Base-by-base conservation (phyloP, 495 filamentous ascomycete species). In the Annulohypoxylon stygium region DNA sequence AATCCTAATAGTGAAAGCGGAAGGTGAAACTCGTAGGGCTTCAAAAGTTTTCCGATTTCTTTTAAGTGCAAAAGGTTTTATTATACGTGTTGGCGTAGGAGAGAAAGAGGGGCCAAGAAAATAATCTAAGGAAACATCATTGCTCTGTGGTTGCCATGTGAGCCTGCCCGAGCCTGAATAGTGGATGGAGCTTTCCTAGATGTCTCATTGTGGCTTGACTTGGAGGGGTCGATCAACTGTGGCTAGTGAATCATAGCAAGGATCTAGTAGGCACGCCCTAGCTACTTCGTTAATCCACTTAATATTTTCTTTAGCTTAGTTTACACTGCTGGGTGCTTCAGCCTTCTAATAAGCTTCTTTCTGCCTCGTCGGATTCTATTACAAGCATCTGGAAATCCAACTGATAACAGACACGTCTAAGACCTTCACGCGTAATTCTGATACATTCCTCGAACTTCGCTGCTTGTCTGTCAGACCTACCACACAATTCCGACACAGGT, bases 121-220 rank as follows among this genome's bases (percentile, higher is more conserved):
- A 64, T 64, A 70, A 63, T 66, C 43, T 16, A 62, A 61, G 25
- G 50, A 54, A 54, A 54, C 50, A 59, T 70, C 61, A 66, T 53
- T 63, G 73, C 65, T 69, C 18, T 69, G 55, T 65, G 65, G 69
- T 75, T 75, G 73, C 73, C 69, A 75, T 75, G 73, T 75, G 73
- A 75, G 73, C 69, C 73, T 75, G 55, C 72, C 69, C 72, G 73
- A 75, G 73, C 69, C 73, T 75, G 55, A 75, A 75, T 37, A 60
- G 54, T 65, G 36, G 36, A 70, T 76, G 61, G 70, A 73, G 62
- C 69, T 67, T 57, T 11, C 30, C 41, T 18, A 20, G 53, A 33
- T 57, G 50, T 4, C 25, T 54, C 50, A 16, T 34, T 60, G 6
- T 68, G 71, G 71, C 71, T 74, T 65, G 65, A 63, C 12, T 59